phyloP scores from a whole-genome alignment of 371 early-diverging fungal genomes.

The Rhizopus stolonifer region DNA sequence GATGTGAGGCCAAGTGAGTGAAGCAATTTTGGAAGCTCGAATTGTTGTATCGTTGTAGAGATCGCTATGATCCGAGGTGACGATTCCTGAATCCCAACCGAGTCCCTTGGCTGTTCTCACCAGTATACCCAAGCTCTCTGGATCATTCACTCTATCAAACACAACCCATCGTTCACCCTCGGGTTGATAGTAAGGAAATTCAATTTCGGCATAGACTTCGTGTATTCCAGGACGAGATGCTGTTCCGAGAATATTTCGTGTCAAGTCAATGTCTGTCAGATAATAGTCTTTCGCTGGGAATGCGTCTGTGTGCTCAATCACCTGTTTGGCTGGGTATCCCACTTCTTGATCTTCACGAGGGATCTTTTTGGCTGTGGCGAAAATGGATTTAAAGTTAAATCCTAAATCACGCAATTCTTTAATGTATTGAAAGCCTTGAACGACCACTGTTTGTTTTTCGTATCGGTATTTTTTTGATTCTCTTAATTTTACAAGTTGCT shows the following conservation, averaged over 20 bases:
- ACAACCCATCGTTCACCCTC: conserved; percentile 34
- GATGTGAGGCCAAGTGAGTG: conserved; percentile 44
- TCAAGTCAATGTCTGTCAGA: conserved; percentile 38
- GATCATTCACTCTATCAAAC: conserved; percentile 55
- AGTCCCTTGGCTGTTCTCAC: conserved; percentile 55
- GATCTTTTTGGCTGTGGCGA: conserved; percentile 36
- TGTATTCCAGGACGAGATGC: conserved; percentile 44
- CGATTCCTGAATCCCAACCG: conserved; percentile 52
- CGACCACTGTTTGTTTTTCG: conserved; percentile 26
- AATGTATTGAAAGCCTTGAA: conserved; percentile 42
- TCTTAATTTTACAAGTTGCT: conserved; percentile 36
- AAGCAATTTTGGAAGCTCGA: conserved; percentile 48
- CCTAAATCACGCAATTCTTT: conserved; percentile 33
- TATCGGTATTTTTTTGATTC: conserved; percentile 37
- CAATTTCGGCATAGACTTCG: conserved; percentile 49
- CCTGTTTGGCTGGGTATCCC: conserved; percentile 31
- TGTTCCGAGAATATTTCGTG: conserved; percentile 49
- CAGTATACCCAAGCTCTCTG: conserved; percentile 55
- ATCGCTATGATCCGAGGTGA: conserved; percentile 53
- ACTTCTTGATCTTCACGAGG: conserved; percentile 29
- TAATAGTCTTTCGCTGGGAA: conserved; percentile 41
- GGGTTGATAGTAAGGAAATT: conserved; percentile 17
- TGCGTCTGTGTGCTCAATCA: conserved; percentile 30
- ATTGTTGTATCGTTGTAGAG: conserved; percentile 55
- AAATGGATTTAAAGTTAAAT: conserved; percentile 28